Base-by-base conservation (phyloP, 148 eudicot genomes). In the Diospyros lotus region DNA sequence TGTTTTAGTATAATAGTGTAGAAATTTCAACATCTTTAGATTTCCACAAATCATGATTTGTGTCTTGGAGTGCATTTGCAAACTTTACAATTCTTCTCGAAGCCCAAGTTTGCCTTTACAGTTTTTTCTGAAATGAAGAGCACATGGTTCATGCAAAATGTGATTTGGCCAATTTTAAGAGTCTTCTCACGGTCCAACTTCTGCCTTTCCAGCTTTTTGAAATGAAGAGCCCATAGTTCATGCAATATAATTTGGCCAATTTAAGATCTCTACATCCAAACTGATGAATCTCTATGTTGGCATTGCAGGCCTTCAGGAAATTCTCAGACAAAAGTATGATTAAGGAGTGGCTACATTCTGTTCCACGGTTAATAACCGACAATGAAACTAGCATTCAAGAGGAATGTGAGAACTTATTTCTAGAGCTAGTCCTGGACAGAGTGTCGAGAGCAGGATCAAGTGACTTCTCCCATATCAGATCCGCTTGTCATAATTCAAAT, bases 341-440 rank as follows among this genome's bases (percentile, higher is more conserved):
- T 41, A 84, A 74, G 75, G 99, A 93, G 83, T 95, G 99, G 99
- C 86, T 95, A 72, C 97, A 91, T 87, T 91, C 91, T 72, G 82
- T 93, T 81, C 97, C 97, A n/a, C 91, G 87, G 55, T 77, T 95
- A 28, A 89, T 93, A 78, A 76, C 79, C 66, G 99, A 95, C 69
- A 95, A 90, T 72, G 99, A 95, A 84, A 80, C 97, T 53, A 93
- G 94, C 86, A 91, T 95, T 76, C 99, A 95, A 82, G 98, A 95
- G 81, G 99, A 93, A 74, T 93, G 98, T 63, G 94, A 95, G 77
- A 93, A 87, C 77, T 78, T 95, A 63, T 93, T 91, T 81, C 76
- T 88, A 66, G 99, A 93, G 81, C 80, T 95, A 73, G 93, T 95
- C 54, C 61, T 93, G 66, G 96, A 89, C 74, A 82, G 91, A 55